Conservation (phyloP, 768 basidiomycete species). For the Pisolithus sp. region DNA sequence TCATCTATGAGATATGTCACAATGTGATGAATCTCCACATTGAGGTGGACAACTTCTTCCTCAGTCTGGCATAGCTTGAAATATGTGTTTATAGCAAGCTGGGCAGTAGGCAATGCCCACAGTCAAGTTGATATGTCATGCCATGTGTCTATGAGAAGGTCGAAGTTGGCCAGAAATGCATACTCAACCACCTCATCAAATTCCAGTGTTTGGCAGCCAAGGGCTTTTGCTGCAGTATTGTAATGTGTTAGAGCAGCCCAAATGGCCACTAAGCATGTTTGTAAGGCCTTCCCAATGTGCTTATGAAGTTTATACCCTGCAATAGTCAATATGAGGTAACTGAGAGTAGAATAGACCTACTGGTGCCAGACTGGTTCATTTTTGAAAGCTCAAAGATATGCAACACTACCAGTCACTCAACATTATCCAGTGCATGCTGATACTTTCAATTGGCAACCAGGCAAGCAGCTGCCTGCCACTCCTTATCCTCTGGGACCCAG, state of each 20-base stretch:
- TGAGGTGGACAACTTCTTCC: neutral
- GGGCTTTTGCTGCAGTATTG: neutral
- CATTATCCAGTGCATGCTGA: conserved; percentile 6
- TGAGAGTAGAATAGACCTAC: neutral
- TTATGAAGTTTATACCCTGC: conserved; percentile 2
- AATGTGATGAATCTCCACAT: neutral
- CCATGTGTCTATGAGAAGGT: conserved; percentile 2
- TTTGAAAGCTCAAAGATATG: conserved; percentile 17
- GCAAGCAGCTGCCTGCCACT: conserved; percentile 6
- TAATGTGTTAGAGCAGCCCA: conserved; percentile 8
- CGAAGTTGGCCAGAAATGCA: conserved; percentile 8
- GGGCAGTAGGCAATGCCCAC: conserved; percentile 11
- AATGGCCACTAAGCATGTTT: conserved; percentile 5
- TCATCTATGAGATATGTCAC: neutral
- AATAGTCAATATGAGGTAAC: neutral
- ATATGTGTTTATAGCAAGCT: neutral
- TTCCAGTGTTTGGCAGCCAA: neutral
- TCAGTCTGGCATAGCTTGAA: neutral
- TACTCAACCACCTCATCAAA: conserved; percentile 20
- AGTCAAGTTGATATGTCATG: conserved; percentile 1
- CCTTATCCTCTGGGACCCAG: neutral
- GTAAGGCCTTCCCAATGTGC: conserved; percentile 5
- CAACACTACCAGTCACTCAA: conserved; percentile 10
- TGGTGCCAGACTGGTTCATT: conserved; percentile 14
- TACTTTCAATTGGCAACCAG: conserved; percentile 5